These are phyloP conservation scores for Botrytis deweyae DNA, from an alignment of 2,329 filamentous ascomycete species.

Conservation along the genomic window DNA sequence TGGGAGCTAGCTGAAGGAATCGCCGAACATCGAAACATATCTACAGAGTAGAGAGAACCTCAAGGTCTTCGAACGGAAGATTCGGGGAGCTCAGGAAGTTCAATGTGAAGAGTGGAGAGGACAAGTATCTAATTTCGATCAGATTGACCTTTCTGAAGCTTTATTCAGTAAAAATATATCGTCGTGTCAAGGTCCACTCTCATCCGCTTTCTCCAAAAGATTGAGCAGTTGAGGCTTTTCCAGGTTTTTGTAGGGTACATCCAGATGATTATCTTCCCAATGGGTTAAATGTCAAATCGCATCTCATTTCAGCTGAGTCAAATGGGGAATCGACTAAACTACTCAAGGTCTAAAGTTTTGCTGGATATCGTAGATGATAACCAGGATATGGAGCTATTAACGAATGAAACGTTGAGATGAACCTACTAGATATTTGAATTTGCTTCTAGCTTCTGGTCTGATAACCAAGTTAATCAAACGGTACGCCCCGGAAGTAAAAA, in stretches of 20 bases:
- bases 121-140: background rate
- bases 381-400: background rate
- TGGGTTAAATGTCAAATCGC: slow-evolving; percentile 9
- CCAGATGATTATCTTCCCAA: slow-evolving; percentile 3
- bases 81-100: background rate
- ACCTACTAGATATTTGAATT: background rate
- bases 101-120: slow-evolving; percentile 5
- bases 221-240: slow-evolving; percentile 16
- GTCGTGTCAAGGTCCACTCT: slow-evolving; percentile 18
- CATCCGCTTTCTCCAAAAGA: slow-evolving; percentile 9
- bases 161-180: background rate
- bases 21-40: slow-evolving; percentile 7
- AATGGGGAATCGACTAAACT: slow-evolving; percentile 6
- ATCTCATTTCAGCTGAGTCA: slow-evolving; percentile 16
- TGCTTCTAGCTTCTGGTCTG: slow-evolving; percentile 1
- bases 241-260: background rate
- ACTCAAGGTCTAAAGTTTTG: slow-evolving; percentile 6
- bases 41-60: background rate
- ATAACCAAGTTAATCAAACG: background rate
- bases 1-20: slow-evolving; percentile 2
- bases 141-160: background rate
- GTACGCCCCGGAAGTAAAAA: slow-evolving; percentile 15
- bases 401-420: slow-evolving; percentile 2
- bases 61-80: background rate
- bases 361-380: slow-evolving; percentile 7